phyloP scores from a whole-genome alignment of 495 filamentous ascomycete species.

The Penicillium simplicissimum region DNA sequence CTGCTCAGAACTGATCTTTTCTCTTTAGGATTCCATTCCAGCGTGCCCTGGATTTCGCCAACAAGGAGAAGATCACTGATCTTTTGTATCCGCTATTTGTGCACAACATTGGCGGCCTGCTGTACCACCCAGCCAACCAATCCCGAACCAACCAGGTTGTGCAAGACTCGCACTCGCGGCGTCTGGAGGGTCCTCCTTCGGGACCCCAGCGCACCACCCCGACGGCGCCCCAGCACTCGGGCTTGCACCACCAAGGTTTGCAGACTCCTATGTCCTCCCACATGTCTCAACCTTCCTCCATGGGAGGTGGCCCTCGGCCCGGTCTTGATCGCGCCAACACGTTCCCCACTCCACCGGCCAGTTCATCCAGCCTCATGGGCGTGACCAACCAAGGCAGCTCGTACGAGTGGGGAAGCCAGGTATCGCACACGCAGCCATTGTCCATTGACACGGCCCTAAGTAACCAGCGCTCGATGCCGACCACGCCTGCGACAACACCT shows the following conservation, averaged over 20 bases:
- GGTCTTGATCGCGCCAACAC: slow-evolving; percentile 79
- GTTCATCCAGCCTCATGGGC: slow-evolving; percentile 85
- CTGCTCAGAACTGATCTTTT: neutral
- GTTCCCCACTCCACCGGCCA: slow-evolving; percentile 92
- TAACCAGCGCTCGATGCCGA: slow-evolving; percentile 85
- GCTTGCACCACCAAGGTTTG: slow-evolving; percentile 82
- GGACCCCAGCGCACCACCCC: slow-evolving; percentile 42
- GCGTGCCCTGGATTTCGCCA: slow-evolving; percentile 93
- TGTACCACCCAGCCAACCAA: slow-evolving; percentile 93
- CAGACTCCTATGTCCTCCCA: slow-evolving; percentile 62
- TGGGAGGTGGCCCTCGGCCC: slow-evolving; percentile 65
- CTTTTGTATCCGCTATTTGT: slow-evolving; percentile 94
- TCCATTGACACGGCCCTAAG: slow-evolving; percentile 83
- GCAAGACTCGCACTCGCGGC: slow-evolving; percentile 79
- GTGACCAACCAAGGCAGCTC: slow-evolving; percentile 73
- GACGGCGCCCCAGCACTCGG: slow-evolving; percentile 65
- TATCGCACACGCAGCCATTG: slow-evolving; percentile 69
- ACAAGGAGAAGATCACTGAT: slow-evolving; percentile 99
- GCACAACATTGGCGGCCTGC: slow-evolving; percentile 90
- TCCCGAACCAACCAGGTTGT: slow-evolving; percentile 79
- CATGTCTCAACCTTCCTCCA: slow-evolving; percentile 69
- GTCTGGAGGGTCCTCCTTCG: slow-evolving; percentile 47
- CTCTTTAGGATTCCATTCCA: slow-evolving; percentile 89
- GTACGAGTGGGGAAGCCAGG: slow-evolving; percentile 71
- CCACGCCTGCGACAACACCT: slow-evolving; percentile 91